Evolutionary conservation across 2,329 filamentous ascomycete genomes (phyloP).

Genomic region (Rhynchosporium graminicola): DNA sequence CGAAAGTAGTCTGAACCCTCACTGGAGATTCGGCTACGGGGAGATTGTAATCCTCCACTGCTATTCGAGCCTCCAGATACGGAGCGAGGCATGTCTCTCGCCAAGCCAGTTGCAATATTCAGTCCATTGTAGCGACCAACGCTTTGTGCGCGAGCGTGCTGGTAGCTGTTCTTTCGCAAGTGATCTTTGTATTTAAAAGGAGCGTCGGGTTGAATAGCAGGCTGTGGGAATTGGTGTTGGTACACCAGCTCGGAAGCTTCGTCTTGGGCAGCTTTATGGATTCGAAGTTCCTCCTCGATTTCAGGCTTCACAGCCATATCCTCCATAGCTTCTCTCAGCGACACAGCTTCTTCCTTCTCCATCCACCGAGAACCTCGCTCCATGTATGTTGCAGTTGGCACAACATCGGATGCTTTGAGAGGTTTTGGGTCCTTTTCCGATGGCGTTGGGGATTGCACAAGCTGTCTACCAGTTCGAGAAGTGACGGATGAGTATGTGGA

Average conservation of each 20-base stretch:
- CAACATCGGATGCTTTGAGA: constrained; percentile 60
- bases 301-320: constrained; percentile 62
- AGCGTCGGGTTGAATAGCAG: constrained; percentile 58
- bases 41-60: constrained; percentile 40
- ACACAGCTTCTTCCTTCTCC: constrained; percentile 75
- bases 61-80: constrained; percentile 39
- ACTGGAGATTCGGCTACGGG: constrained; percentile 42
- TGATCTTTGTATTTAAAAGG: constrained; percentile 70
- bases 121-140: constrained; percentile 52
- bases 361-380: constrained; percentile 76
- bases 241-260: constrained; percentile 80
- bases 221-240: constrained; percentile 66
- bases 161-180: constrained; percentile 70
- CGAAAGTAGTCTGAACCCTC: constrained; percentile 29
- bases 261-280: constrained; percentile 71
- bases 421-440: constrained; percentile 37
- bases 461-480: constrained; percentile 37
- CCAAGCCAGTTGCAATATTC: constrained; percentile 42
- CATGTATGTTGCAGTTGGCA: constrained; percentile 68
- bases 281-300: constrained; percentile 58
- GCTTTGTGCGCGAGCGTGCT: constrained; percentile 64
- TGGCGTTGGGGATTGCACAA: constrained; percentile 32
- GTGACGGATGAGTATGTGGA: constrained; percentile 37
- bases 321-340: constrained; percentile 70
- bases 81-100: constrained; percentile 40